Conservation (phyloP, 2,329 filamentous ascomycete genomes). For the Penicillium sp. region DNA sequence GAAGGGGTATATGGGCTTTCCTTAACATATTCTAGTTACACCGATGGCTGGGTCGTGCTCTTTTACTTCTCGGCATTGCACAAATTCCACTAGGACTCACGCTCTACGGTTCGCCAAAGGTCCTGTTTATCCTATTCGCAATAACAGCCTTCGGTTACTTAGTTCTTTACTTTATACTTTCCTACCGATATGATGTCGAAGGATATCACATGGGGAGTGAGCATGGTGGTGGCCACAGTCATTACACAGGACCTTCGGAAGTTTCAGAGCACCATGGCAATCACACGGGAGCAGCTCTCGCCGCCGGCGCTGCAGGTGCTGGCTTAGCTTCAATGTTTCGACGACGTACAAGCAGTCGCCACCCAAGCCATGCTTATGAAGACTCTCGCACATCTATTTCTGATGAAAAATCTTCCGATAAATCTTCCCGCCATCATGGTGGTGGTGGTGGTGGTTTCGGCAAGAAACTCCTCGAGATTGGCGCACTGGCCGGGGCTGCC, state of each 20-base stretch:
- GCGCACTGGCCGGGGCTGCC: constrained; percentile 62
- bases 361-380: constrained; percentile 45
- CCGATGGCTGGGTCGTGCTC: constrained; percentile 78
- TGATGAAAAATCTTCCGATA: constrained; percentile 66
- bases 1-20: not conserved
- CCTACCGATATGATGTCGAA: constrained; percentile 62
- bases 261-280: constrained; percentile 48
- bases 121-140: constrained; percentile 81
- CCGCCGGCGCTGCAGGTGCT: constrained; percentile 54
- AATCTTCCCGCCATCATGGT: constrained; percentile 37
- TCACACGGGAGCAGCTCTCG: constrained; percentile 50
- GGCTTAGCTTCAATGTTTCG: constrained; percentile 56
- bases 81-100: constrained; percentile 89
- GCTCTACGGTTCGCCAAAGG: constrained; percentile 84
- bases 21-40: constrained; percentile 66
- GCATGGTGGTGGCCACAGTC: constrained; percentile 60
- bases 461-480: constrained; percentile 60
- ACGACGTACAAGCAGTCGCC: constrained; percentile 44
- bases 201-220: constrained; percentile 54
- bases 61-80: constrained; percentile 77
- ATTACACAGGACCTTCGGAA: constrained; percentile 53
- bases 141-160: constrained; percentile 74
- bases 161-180: constrained; percentile 74
- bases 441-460: constrained; percentile 55
- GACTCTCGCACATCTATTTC: constrained; percentile 58